These are phyloP conservation scores for Cyberlindnera mississippiensis DNA, from an alignment of 805 yeast genomes.

Conservation along the genomic window DNA sequence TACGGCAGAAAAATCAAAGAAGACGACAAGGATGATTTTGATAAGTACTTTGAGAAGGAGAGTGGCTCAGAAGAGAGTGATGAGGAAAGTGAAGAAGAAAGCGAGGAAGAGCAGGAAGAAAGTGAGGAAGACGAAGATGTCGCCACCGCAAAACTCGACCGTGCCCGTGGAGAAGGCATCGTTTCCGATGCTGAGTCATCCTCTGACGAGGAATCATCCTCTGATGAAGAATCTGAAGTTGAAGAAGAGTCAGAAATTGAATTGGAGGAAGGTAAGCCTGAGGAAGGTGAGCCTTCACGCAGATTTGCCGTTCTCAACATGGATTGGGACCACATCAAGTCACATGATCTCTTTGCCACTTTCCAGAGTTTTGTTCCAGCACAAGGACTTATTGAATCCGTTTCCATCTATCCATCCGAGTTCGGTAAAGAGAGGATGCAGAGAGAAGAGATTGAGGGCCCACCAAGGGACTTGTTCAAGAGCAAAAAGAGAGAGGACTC, in stretches of 20 bases:
- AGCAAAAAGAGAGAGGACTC: slow-evolving; percentile 33
- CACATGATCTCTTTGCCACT: slow-evolving; percentile 86
- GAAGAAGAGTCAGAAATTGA: slow-evolving; percentile 47
- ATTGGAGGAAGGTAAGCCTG: slow-evolving; percentile 62
- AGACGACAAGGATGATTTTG: slow-evolving; percentile 32
- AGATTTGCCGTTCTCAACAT: slow-evolving; percentile 89
- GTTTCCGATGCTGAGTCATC: slow-evolving; percentile 38
- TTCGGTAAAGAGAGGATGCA: slow-evolving; percentile 91
- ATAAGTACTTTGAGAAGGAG: slow-evolving; percentile 29
- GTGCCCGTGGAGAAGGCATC: slow-evolving; percentile 68
- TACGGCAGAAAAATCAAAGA: slow-evolving; percentile 73
- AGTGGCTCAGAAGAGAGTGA: slow-evolving; percentile 33
- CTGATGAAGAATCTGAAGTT: slow-evolving; percentile 39
- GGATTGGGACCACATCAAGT: slow-evolving; percentile 95
- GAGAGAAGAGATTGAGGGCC: slow-evolving; percentile 87
- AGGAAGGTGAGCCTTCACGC: slow-evolving; percentile 79
- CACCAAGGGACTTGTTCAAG: slow-evolving; percentile 78
- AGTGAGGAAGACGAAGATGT: slow-evolving; percentile 21
- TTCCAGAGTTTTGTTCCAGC: slow-evolving; percentile 80
- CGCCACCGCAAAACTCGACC: slow-evolving; percentile 34
- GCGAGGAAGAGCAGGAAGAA: slow-evolving; percentile 18
- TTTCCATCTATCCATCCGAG: slow-evolving; percentile 80
- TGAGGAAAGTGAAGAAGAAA: slow-evolving; percentile 43
- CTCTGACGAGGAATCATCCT: slow-evolving; percentile 35
- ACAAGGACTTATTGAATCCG: slow-evolving; percentile 63